These are phyloP conservation scores for Boletus rubescentipes DNA, from an alignment of 768 basidiomycete species.

Conservation along the genomic window DNA sequence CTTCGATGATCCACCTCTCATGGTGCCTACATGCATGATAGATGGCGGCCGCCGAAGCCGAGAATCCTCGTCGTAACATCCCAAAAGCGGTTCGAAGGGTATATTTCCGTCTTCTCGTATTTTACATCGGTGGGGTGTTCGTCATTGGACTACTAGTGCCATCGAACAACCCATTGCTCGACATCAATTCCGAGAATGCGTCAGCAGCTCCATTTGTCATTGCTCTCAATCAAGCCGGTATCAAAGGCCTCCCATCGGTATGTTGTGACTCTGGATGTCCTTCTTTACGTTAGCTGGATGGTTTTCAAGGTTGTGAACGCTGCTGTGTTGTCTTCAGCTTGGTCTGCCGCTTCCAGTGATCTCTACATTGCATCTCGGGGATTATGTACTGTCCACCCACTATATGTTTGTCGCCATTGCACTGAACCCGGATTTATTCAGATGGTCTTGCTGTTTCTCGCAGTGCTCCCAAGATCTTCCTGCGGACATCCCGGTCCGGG, in stretches of 20 bases:
- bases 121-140: slow-evolving; percentile 36
- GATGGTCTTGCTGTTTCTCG: slow-evolving; percentile 49
- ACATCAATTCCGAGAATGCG: slow-evolving; percentile 37
- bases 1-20: background rate
- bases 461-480: slow-evolving; percentile 52
- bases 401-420: background rate
- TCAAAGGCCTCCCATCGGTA: slow-evolving; percentile 49
- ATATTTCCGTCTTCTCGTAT: slow-evolving; percentile 40
- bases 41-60: slow-evolving; percentile 44
- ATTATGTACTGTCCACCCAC: slow-evolving; percentile 23
- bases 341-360: slow-evolving; percentile 38
- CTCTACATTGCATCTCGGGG: slow-evolving; percentile 36
- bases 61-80: slow-evolving; percentile 43
- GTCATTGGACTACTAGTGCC: slow-evolving; percentile 47
- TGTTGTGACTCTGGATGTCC: slow-evolving; percentile 3
- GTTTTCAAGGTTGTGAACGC: slow-evolving; percentile 29
- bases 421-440: slow-evolving; percentile 33
- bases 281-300: background rate
- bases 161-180: slow-evolving; percentile 40
- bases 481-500: slow-evolving; percentile 35
- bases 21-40: slow-evolving; percentile 1
- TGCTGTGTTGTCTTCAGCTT: slow-evolving; percentile 42
- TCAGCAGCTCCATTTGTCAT: slow-evolving; percentile 53
- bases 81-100: slow-evolving; percentile 39
- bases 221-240: slow-evolving; percentile 48